Conservation (phyloP, 208 protist genomes). For the Leptomonas seymouri region DNA sequence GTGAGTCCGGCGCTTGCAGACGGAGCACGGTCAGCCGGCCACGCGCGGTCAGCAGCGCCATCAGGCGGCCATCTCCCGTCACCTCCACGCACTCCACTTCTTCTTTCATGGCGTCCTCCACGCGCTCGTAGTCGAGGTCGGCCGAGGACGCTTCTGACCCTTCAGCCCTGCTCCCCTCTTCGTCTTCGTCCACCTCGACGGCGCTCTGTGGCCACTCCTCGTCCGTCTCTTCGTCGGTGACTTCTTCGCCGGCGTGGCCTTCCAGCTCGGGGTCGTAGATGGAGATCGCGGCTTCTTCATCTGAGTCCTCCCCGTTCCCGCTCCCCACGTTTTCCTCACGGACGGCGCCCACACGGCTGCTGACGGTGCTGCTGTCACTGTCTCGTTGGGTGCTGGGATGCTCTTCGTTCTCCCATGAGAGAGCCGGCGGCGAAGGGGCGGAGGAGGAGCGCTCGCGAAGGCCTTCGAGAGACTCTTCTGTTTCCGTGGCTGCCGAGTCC, state of each 20-base stretch:
- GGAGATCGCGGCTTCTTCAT: background rate
- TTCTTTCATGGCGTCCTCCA: conserved; percentile 49
- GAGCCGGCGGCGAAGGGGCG: background rate
- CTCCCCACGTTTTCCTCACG: conserved; percentile 9
- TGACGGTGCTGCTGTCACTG: background rate
- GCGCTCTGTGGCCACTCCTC: conserved; percentile 12
- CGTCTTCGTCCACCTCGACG: conserved; percentile 14
- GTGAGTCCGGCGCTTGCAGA: conserved; percentile 29
- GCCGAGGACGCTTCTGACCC: conserved; percentile 38
- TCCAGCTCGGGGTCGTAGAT: background rate
- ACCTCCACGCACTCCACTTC: conserved; percentile 75
- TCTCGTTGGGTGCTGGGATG: background rate
- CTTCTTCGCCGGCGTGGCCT: conserved; percentile 2
- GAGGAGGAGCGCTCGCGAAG: conserved; percentile 1
- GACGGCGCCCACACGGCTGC: background rate
- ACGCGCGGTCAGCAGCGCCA: conserved; percentile 74
- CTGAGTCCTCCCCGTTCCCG: conserved; percentile 7
- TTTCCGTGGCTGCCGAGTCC: background rate
- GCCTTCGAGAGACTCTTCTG: conserved; percentile 1
- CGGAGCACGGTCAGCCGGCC: conserved; percentile 64
- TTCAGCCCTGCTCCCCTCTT: too few species aligned
- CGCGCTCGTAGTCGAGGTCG: conserved; percentile 54
- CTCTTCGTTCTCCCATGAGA: conserved; percentile 6
- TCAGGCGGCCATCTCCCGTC: conserved; percentile 49
- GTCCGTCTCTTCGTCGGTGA: conserved; percentile 15